A percentile compares a stretch with the other conserved stretches of the same genome.
Evolutionary conservation across 2,329 filamentous ascomycete genomes (phyloP).

Genomic region (Paraphoma chrysanthemicola): DNA sequence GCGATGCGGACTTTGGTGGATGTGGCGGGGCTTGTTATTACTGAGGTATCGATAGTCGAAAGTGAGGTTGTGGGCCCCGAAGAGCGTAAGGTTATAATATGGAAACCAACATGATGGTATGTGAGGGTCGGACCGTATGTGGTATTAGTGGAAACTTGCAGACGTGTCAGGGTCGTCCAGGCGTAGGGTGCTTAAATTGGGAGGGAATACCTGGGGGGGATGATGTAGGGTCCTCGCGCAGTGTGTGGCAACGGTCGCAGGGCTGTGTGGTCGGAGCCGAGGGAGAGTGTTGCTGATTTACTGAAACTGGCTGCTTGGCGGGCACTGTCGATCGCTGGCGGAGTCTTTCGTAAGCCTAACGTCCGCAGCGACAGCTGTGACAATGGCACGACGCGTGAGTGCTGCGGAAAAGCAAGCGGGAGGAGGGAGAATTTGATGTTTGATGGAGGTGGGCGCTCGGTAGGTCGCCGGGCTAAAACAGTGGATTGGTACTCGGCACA

Average conservation of each 20-base stretch:
- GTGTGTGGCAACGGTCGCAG: slow-evolving; percentile 39
- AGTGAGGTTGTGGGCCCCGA: slow-evolving; percentile 39
- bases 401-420: slow-evolving; percentile 1
- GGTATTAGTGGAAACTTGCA: slow-evolving; percentile 25
- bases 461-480: slow-evolving; percentile 17
- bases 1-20: neutral
- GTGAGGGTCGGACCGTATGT: slow-evolving; percentile 38
- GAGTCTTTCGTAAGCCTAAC: slow-evolving; percentile 13
- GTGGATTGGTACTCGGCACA: slow-evolving; percentile 15
- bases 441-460: slow-evolving; percentile 10
- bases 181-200: slow-evolving; percentile 24
- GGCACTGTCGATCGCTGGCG: slow-evolving; percentile 1
- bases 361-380: slow-evolving; percentile 20
- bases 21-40: slow-evolving; percentile 10
- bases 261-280: slow-evolving; percentile 27
- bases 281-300: slow-evolving; percentile 10
- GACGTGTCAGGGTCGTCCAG: slow-evolving; percentile 31
- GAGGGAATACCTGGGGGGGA: slow-evolving; percentile 40
- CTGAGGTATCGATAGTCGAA: slow-evolving; percentile 16
- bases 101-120: slow-evolving; percentile 41
- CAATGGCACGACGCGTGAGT: slow-evolving; percentile 20
- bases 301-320: neutral
- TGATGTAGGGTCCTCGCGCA: slow-evolving; percentile 40
- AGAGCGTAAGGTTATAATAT: slow-evolving; percentile 48
- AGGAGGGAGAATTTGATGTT: slow-evolving; percentile 28